phyloP scores from a whole-genome alignment of 768 basidiomycete species.

The Boletus rubropictus region DNA sequence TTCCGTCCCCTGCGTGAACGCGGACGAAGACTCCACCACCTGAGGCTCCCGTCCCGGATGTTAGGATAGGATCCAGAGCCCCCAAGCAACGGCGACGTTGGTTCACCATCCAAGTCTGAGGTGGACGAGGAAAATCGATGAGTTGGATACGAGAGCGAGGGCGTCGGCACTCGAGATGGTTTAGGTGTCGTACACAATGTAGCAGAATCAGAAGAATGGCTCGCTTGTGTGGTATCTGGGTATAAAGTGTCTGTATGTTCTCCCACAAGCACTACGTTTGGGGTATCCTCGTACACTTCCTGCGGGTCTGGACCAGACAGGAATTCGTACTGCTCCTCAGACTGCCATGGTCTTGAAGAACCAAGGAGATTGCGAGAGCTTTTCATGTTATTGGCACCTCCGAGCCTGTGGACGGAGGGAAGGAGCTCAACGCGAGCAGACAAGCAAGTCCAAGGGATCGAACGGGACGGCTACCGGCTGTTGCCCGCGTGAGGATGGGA shows the following conservation, averaged over 20 bases:
- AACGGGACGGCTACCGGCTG: background rate
- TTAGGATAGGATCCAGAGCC: constrained; percentile 24
- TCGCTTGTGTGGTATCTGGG: constrained; percentile 20
- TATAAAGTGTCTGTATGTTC: constrained; percentile 17
- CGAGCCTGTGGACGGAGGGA: constrained; percentile 11
- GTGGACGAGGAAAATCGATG: constrained; percentile 47
- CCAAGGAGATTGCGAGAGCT: constrained; percentile 8
- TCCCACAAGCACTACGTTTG: constrained; percentile 4
- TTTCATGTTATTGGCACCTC: constrained; percentile 15
- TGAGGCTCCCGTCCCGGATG: constrained; percentile 42
- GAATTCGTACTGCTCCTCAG: constrained; percentile 41
- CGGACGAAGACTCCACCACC: constrained; percentile 49
- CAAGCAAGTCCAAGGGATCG: background rate
- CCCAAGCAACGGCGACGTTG: constrained; percentile 42
- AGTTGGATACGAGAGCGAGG: constrained; percentile 49
- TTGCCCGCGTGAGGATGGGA: background rate
- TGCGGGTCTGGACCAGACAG: constrained; percentile 41
- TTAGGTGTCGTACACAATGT: constrained; percentile 43
- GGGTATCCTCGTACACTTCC: constrained; percentile 26
- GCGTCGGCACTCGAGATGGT: constrained; percentile 59
- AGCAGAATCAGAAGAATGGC: constrained; percentile 24
- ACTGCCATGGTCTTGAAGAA: constrained; percentile 12
- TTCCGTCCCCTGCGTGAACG: constrained; percentile 47
- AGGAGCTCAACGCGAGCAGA: background rate
- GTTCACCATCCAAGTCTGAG: constrained; percentile 62